These are phyloP conservation scores for Halophytophthora polymorphica DNA, from an alignment of 352 stramenopile genomes.

Conservation along the genomic window DNA sequence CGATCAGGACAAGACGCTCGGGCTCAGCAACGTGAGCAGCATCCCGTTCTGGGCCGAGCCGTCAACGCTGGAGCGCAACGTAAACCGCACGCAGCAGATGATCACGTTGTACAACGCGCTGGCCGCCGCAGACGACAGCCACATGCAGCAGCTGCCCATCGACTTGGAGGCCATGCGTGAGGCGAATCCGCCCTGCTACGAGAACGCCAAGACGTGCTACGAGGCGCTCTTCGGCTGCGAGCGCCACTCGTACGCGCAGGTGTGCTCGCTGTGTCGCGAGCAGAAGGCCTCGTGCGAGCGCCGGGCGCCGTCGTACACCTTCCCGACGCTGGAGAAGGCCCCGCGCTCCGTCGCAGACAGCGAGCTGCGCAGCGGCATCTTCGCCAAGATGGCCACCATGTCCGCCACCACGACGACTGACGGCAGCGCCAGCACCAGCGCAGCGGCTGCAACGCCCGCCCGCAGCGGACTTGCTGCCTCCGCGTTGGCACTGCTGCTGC, in stretches of 20 bases:
- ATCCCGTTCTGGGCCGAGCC: slow-evolving; percentile 64
- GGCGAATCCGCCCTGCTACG: slow-evolving; percentile 57
- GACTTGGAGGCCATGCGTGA: slow-evolving; percentile 37
- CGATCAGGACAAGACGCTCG: slow-evolving; percentile 46
- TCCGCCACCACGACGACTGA: slow-evolving; percentile 9
- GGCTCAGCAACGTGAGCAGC: slow-evolving; percentile 39
- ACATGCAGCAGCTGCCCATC: slow-evolving; percentile 45
- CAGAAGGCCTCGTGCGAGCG: slow-evolving; percentile 33
- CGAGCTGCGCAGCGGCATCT: slow-evolving; percentile 35
- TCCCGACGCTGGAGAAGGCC: slow-evolving; percentile 32
- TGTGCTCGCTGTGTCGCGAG: slow-evolving; percentile 53
- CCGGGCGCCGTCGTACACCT: slow-evolving; percentile 36
- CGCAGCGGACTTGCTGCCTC: neutral
- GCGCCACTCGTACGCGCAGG: slow-evolving; percentile 59
- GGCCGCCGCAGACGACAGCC: slow-evolving; percentile 14
- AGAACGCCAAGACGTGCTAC: slow-evolving; percentile 54
- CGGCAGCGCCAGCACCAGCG: slow-evolving; percentile 6
- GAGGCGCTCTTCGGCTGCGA: slow-evolving; percentile 47
- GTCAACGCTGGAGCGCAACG: slow-evolving; percentile 47
- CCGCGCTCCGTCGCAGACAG: slow-evolving; percentile 19
- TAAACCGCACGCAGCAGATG: slow-evolving; percentile 43
- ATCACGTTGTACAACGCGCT: slow-evolving; percentile 53
- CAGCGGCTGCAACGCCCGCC: neutral
- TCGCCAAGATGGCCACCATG: slow-evolving; percentile 12
- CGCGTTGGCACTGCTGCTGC: slow-evolving; percentile 4